Evolutionary conservation across 129 eudicot genomes (phyloP).

Genomic region (Helichrysum umbraculigerum): DNA sequence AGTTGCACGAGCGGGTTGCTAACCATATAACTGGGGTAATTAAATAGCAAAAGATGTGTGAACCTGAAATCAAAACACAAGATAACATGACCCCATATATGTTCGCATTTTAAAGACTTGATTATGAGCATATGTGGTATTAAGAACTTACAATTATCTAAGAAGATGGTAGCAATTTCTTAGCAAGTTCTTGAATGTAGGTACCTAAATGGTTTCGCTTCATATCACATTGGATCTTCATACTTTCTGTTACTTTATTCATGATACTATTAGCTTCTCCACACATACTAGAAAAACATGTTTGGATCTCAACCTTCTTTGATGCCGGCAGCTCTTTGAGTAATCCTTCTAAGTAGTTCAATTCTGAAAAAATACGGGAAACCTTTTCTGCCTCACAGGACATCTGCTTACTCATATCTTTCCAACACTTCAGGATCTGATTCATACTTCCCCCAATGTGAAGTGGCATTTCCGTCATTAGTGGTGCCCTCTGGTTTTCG

Average conservation of each 20-base stretch:
- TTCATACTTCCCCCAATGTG: background rate
- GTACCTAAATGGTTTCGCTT: background rate
- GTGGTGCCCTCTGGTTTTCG: too few relatives aligned
- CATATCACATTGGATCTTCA: conserved; percentile 8
- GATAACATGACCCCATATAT: background rate
- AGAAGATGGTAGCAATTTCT: background rate
- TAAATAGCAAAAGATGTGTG: background rate
- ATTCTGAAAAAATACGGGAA: background rate
- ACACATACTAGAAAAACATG: background rate
- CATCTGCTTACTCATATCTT: background rate
- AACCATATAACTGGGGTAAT: background rate
- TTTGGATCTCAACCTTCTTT: background rate
- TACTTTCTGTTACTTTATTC: background rate
- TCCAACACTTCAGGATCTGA: background rate
- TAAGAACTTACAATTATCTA: conserved; percentile 9
- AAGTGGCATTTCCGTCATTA: background rate
- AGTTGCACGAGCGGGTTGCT: background rate
- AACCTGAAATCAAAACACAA: background rate
- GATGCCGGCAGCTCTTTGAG: background rate
- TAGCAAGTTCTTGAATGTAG: conserved; percentile 5
- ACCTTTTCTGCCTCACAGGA: background rate
- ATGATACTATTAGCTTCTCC: conserved; percentile 4
- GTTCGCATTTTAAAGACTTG: background rate
- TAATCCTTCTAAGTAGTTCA: background rate
- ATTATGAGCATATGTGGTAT: too few relatives aligned